A percentile compares a stretch with the other conserved stretches of the same genome.
Conservation (phyloP, 345 rosid genomes). For the Salix arbutifolia region DNA sequence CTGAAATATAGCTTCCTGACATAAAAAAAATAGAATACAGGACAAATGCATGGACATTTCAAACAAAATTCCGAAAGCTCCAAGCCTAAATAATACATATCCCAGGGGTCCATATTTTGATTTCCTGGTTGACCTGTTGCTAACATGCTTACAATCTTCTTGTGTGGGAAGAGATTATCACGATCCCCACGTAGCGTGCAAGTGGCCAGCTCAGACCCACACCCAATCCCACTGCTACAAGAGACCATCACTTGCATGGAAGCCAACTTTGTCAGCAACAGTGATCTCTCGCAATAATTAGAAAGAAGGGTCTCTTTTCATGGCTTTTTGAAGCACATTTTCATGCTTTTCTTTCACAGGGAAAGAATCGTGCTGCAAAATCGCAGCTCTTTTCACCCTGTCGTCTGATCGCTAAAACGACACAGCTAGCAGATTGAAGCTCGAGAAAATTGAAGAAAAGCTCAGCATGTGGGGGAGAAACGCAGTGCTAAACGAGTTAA, state of each 20-base stretch:
- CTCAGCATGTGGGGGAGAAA: not conserved
- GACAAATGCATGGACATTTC: not conserved
- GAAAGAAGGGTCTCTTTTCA: constrained; percentile 1
- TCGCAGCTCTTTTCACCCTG: not conserved
- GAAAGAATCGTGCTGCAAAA: not conserved
- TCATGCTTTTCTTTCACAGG: not conserved
- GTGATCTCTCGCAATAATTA: constrained; percentile 1
- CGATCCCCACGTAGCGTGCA: not conserved
- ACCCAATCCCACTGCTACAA: not conserved
- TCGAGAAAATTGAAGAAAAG: not conserved
- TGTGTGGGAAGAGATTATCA: too few species aligned
- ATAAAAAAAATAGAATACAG: not conserved
- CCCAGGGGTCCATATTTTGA: not conserved
- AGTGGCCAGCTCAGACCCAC: not conserved
- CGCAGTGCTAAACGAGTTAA: not conserved
- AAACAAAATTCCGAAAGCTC: not conserved
- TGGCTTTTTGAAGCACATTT: not conserved
- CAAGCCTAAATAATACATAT: not conserved
- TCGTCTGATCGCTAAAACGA: not conserved
- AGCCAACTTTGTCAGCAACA: not conserved
- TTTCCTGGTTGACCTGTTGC: not conserved
- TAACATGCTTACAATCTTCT: not conserved
- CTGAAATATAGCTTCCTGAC: too few species aligned
- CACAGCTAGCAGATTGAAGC: not conserved
- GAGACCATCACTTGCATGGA: not conserved